Conservation (phyloP, 768 basidiomycete species). For the Multifurca ochricompacta region DNA sequence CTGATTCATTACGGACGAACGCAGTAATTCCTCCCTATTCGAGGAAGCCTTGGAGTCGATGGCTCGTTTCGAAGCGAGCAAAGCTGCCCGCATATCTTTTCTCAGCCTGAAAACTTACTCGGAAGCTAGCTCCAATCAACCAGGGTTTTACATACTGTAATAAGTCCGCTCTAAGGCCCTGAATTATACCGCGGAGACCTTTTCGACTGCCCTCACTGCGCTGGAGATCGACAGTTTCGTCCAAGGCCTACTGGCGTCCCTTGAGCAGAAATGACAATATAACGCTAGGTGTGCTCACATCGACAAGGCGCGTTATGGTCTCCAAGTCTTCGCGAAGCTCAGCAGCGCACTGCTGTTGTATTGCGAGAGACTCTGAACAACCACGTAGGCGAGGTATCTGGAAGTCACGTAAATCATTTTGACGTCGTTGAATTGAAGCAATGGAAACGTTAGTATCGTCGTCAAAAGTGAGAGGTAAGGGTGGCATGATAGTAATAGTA, state of each 20-base stretch:
- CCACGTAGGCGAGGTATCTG: constrained; percentile 67
- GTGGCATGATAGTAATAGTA: constrained; percentile 42
- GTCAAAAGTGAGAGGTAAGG: constrained; percentile 48
- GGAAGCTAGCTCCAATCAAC: not conserved
- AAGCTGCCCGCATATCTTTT: constrained; percentile 56
- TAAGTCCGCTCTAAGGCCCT: constrained; percentile 40
- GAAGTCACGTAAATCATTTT: constrained; percentile 55
- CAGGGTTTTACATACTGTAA: constrained; percentile 39
- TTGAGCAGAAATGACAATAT: constrained; percentile 36
- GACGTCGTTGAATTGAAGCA: constrained; percentile 43
- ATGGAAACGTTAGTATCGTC: constrained; percentile 45
- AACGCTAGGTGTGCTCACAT: constrained; percentile 35
- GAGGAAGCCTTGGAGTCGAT: constrained; percentile 57
- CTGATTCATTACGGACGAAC: constrained; percentile 41
- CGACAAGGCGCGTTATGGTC: constrained; percentile 51
- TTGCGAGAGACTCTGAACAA: constrained; percentile 59
- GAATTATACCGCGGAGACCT: constrained; percentile 43
- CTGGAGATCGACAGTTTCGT: constrained; percentile 67
- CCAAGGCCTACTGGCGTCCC: constrained; percentile 45
- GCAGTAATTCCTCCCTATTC: constrained; percentile 62
- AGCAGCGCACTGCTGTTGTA: constrained; percentile 66
- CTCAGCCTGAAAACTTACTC: constrained; percentile 38
- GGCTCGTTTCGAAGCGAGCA: constrained; percentile 63
- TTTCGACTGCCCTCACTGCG: constrained; percentile 43
- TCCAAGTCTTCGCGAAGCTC: constrained; percentile 76